A percentile compares a stretch with the other conserved stretches of the same genome.
Conservation (phyloP, 2,329 filamentous ascomycete genomes). For the Penicillium sp. region DNA sequence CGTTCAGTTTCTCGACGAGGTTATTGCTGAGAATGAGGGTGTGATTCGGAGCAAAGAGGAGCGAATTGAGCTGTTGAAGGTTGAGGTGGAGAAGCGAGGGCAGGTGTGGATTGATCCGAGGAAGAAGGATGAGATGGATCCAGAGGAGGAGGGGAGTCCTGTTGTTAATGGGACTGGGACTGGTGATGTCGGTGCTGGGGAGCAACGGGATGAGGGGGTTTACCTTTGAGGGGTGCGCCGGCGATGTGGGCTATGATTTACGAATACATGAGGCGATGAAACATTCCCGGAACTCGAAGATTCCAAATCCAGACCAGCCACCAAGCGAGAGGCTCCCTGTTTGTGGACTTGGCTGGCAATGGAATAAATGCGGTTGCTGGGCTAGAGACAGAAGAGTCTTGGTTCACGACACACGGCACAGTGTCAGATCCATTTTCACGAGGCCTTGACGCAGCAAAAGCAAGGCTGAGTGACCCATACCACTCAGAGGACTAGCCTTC, state of each 20-base stretch:
- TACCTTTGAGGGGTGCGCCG: slow-evolving; percentile 30
- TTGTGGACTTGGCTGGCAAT: neutral
- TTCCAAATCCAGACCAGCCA: too few relatives aligned
- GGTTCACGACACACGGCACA: too few relatives aligned
- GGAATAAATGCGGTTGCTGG: neutral
- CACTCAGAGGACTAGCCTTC: too few relatives aligned
- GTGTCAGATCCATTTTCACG: too few relatives aligned
- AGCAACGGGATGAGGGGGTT: slow-evolving; percentile 21
- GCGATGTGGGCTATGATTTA: neutral
- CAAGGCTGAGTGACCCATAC: too few relatives aligned
- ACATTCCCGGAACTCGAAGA: neutral
- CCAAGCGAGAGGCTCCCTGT: neutral
- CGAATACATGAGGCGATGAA: neutral
- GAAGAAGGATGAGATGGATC: slow-evolving; percentile 25
- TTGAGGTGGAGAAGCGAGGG: slow-evolving; percentile 57
- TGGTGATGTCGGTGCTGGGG: neutral
- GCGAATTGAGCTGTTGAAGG: slow-evolving; percentile 55
- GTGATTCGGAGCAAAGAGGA: slow-evolving; percentile 60
- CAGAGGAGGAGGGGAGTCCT: slow-evolving; percentile 23
- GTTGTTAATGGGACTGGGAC: slow-evolving; percentile 24
- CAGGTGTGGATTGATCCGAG: slow-evolving; percentile 52
- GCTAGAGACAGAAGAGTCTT: too few relatives aligned
- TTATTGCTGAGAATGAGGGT: slow-evolving; percentile 59
- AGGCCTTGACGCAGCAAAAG: too few relatives aligned
- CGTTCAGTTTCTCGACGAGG: slow-evolving; percentile 36